phyloP scores from a whole-genome alignment of 176 grass and related monocot species.

The Rhynchospora pubera region DNA sequence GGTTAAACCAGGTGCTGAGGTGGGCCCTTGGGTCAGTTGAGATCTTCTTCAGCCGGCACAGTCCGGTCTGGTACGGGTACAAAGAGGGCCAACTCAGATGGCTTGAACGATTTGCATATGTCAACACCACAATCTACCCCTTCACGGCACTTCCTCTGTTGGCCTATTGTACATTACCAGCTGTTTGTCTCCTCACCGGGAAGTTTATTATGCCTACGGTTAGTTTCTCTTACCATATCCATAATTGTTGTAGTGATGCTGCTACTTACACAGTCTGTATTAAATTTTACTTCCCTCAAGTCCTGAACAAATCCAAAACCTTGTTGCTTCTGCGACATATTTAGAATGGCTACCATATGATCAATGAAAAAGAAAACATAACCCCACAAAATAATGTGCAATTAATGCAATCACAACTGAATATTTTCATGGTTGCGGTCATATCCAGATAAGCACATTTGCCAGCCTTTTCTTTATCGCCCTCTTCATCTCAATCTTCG shows the following conservation, averaged over 20 bases:
- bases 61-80: constrained; percentile 84
- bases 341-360: too few relatives aligned
- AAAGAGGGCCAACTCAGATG: constrained; percentile 96
- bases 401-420: neutral
- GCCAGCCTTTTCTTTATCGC: constrained; percentile 97
- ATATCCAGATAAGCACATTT: constrained; percentile 87
- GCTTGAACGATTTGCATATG: constrained; percentile 98
- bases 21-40: constrained; percentile 98
- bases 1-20: constrained; percentile 96
- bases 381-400: too few relatives aligned
- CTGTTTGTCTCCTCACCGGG: constrained; percentile 94
- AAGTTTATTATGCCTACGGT: constrained; percentile 99
- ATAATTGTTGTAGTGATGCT: neutral
- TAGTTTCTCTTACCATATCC: constrained; percentile 1
- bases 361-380: neutral
- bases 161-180: constrained; percentile 88
- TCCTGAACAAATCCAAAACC: too few relatives aligned
- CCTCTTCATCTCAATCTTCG: constrained; percentile 98
- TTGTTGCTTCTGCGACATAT: too few relatives aligned
- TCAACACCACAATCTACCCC: constrained; percentile 99
- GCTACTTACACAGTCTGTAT: neutral
- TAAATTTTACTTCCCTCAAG: neutral
- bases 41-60: constrained; percentile 99
- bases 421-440: neutral
- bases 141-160: constrained; percentile 87